Evolutionary conservation across 768 basidiomycete species (phyloP).

Genomic region (Phylloporus scabripes): DNA sequence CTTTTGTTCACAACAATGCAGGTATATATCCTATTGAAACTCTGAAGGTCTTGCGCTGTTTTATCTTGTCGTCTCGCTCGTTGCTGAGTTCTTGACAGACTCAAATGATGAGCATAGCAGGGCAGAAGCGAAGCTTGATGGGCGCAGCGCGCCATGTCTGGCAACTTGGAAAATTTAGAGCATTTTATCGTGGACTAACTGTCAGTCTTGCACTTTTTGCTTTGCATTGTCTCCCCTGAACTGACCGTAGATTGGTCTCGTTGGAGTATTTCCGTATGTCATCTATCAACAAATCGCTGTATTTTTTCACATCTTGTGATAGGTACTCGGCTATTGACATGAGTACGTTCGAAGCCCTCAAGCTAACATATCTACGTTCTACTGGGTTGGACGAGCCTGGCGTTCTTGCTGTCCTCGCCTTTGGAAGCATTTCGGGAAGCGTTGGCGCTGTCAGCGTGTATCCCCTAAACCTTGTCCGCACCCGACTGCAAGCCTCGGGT

Average conservation of each 20-base stretch:
- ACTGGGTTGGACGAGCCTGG: constrained; percentile 88
- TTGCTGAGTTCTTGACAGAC: constrained; percentile 42
- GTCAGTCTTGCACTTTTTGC: constrained; percentile 45
- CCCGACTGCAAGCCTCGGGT: constrained; percentile 92
- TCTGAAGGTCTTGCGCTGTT: constrained; percentile 56
- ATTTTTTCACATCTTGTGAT: constrained; percentile 7
- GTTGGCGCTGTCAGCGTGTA: constrained; percentile 94
- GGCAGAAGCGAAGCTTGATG: constrained; percentile 51
- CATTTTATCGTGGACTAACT: constrained; percentile 87
- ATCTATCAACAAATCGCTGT: neutral
- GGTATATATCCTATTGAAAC: constrained; percentile 98
- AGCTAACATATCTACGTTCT: constrained; percentile 82
- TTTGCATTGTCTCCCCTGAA: constrained; percentile 11
- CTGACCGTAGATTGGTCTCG: constrained; percentile 69
- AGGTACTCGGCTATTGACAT: constrained; percentile 95
- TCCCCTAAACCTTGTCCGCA: constrained; percentile 87
- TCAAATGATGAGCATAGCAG: constrained; percentile 93
- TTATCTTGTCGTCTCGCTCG: neutral
- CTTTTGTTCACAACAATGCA: constrained; percentile 29
- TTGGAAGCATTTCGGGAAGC: constrained; percentile 89
- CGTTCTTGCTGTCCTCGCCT: constrained; percentile 78
- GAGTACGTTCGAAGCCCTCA: constrained; percentile 95
- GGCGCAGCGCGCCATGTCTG: constrained; percentile 70
- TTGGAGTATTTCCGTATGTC: constrained; percentile 94
- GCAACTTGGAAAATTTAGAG: constrained; percentile 68